phyloP scores from a whole-genome alignment of 2,329 filamentous ascomycete species.

The Pyrenochaeta sp. region DNA sequence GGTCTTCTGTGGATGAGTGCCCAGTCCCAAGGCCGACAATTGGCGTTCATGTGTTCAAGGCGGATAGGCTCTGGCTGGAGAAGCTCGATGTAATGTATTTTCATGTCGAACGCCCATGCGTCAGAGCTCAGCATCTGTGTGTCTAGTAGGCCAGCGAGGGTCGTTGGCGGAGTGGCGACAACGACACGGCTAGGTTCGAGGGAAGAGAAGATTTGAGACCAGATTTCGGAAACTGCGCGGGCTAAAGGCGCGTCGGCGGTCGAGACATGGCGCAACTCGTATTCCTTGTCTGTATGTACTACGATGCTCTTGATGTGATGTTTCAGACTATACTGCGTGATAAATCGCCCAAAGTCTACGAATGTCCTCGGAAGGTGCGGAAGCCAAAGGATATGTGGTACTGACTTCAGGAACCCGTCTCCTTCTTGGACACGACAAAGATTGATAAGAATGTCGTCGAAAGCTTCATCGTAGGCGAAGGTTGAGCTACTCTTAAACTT shows the following conservation, averaged over 20 bases:
- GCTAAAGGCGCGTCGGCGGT: slow-evolving; percentile 46
- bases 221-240: slow-evolving; percentile 60
- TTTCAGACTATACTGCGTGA: slow-evolving; percentile 32
- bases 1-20: slow-evolving; percentile 66
- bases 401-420: slow-evolving; percentile 38
- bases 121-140: slow-evolving; percentile 66
- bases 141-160: slow-evolving; percentile 68
- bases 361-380: slow-evolving; percentile 41
- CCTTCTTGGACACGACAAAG: slow-evolving; percentile 42
- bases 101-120: slow-evolving; percentile 70
- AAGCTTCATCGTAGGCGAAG: slow-evolving; percentile 39
- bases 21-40: slow-evolving; percentile 27
- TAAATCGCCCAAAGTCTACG: slow-evolving; percentile 26
- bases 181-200: slow-evolving; percentile 46
- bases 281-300: slow-evolving; percentile 53
- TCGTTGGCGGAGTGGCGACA: slow-evolving; percentile 65
- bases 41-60: slow-evolving; percentile 12
- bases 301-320: slow-evolving; percentile 59
- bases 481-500: slow-evolving; percentile 44
- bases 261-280: slow-evolving; percentile 41
- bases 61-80: slow-evolving; percentile 20
- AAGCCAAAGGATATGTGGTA: slow-evolving; percentile 38
- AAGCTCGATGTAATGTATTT: slow-evolving; percentile 67
- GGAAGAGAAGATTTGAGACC: slow-evolving; percentile 36
- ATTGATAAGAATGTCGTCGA: slow-evolving; percentile 45